Conservation (phyloP, 331 rosid genomes). For the Phaseolus coccineus region DNA sequence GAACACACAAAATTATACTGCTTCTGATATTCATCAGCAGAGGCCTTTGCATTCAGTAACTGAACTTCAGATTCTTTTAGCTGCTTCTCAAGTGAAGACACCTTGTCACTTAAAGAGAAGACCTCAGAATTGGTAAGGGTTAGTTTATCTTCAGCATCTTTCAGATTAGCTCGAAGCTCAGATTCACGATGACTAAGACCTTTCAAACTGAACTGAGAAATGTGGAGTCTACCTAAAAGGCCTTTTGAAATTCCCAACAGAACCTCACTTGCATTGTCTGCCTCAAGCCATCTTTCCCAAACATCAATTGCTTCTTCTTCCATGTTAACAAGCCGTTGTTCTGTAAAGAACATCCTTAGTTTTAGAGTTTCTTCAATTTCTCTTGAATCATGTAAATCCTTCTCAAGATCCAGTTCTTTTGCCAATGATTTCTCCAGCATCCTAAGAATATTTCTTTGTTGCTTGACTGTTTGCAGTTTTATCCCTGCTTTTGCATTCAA, state of each 20-base stretch:
- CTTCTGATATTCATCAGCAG: slow-evolving; percentile 49
- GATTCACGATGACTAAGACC: slow-evolving; percentile 62
- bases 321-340: slow-evolving; percentile 54
- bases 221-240: slow-evolving; percentile 63
- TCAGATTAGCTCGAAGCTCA: slow-evolving; percentile 60
- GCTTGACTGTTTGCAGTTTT: slow-evolving; percentile 71
- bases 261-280: slow-evolving; percentile 63
- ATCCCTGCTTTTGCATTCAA: slow-evolving; percentile 46
- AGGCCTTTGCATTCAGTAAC: slow-evolving; percentile 43
- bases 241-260: slow-evolving; percentile 74
- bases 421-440: slow-evolving; percentile 83
- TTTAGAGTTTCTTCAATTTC: slow-evolving; percentile 61
- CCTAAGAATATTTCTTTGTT: slow-evolving; percentile 72
- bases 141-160: slow-evolving; percentile 54
- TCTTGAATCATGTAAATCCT: slow-evolving; percentile 58
- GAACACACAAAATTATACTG: slow-evolving; percentile 43
- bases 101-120: slow-evolving; percentile 52
- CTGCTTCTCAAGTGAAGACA: slow-evolving; percentile 60
- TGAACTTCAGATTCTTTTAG: slow-evolving; percentile 55
- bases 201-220: slow-evolving; percentile 67
- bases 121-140: slow-evolving; percentile 50
- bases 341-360: slow-evolving; percentile 53
- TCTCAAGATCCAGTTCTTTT: slow-evolving; percentile 81
- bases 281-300: slow-evolving; percentile 69
- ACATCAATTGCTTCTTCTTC: slow-evolving; percentile 68